Evolutionary conservation across 2,329 filamentous ascomycete genomes (phyloP).

Genomic region (Aspergillus fumigatus): DNA sequence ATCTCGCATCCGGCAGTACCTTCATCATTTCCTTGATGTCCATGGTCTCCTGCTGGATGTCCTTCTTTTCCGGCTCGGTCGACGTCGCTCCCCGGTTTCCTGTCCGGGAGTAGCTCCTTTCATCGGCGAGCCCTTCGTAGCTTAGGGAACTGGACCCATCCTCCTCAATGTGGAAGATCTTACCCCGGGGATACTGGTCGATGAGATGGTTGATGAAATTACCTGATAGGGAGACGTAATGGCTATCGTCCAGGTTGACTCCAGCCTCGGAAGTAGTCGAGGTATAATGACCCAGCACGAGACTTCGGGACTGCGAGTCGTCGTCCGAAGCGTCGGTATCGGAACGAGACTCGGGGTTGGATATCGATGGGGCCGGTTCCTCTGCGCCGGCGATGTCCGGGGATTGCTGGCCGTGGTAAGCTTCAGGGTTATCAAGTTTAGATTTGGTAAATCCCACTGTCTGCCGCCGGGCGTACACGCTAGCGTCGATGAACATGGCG

Average conservation of each 20-base stretch:
- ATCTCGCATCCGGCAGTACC: constrained; percentile 12
- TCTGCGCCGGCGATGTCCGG: neutral
- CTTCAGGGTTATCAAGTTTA: neutral
- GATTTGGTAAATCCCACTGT: constrained; percentile 5
- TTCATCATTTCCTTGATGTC: constrained; percentile 12
- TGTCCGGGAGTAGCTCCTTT: constrained; percentile 4
- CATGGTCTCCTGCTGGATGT: constrained; percentile 8
- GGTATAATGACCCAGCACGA: constrained; percentile 16
- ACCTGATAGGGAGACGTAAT: constrained; percentile 13
- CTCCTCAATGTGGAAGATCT: constrained; percentile 20
- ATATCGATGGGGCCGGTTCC: neutral
- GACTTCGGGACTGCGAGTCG: constrained; percentile 6
- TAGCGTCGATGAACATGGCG: constrained; percentile 17
- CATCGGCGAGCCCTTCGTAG: constrained; percentile 15
- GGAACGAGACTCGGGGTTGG: neutral
- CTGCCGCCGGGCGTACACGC: constrained; percentile 14
- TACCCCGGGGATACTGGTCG: constrained; percentile 16
- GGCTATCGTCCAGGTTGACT: constrained; percentile 2
- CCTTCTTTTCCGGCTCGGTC: constrained; percentile 5
- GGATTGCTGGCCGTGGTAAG: neutral
- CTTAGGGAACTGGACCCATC: constrained; percentile 18
- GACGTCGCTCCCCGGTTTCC: constrained; percentile 1
- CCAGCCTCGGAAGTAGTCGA: constrained; percentile 6
- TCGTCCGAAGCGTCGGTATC: neutral
- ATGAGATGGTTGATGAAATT: constrained; percentile 15